Conservation (phyloP, 345 rosid species). For the Trapa bicornis region DNA sequence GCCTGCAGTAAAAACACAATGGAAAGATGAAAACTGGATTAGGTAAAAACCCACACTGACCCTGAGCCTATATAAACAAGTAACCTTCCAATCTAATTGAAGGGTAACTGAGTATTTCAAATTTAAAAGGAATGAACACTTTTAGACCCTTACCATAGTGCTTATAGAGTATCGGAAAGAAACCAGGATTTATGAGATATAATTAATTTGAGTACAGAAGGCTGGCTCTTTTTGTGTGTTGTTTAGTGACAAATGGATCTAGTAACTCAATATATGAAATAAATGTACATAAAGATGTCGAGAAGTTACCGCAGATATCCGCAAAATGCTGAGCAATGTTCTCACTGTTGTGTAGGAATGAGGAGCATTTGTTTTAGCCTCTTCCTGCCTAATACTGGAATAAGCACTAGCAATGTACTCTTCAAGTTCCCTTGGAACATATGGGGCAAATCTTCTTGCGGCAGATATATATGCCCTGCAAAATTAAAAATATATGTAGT, state of each 20-base stretch:
- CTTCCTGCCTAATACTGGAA: conserved; percentile 90
- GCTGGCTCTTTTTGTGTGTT: no score
- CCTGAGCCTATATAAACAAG: neutral
- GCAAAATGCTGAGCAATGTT: conserved; percentile 86
- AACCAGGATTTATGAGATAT: neutral
- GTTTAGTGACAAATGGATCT: neutral
- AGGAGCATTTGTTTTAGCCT: conserved; percentile 75
- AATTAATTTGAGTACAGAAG: no score
- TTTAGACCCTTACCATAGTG: neutral
- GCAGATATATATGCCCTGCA: conserved; percentile 87
- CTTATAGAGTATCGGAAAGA: no score
- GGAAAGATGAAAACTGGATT: neutral
- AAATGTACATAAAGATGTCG: conserved; percentile 1
- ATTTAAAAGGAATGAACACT: neutral
- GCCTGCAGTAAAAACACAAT: no score
- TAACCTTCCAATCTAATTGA: no score
- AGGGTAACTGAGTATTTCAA: no score
- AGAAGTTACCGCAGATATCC: conserved; percentile 81
- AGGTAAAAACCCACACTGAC: neutral
- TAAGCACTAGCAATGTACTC: conserved; percentile 91
- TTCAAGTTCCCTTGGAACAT: conserved; percentile 72
- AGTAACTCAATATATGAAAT: neutral
- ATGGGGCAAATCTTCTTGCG: conserved; percentile 78
- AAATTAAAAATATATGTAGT: neutral
- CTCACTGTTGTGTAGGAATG: conserved; percentile 93